phyloP scores from a whole-genome alignment of 1,139 yeast genomes.

The Dujonia santamariae region DNA sequence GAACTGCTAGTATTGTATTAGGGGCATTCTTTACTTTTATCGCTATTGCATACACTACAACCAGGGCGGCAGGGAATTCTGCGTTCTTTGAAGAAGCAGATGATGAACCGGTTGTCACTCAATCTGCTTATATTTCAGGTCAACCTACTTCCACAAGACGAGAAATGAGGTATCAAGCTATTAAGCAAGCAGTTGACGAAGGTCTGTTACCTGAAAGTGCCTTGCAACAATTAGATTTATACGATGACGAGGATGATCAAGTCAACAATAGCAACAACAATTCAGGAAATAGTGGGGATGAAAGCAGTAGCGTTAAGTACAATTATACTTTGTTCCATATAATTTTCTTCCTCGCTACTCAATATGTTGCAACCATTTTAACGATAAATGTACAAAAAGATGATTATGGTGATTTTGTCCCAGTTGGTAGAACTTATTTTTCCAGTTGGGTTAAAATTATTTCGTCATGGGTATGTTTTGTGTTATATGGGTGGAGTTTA shows the following conservation, averaged over 20 bases:
- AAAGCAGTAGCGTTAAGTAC: constrained; percentile 67
- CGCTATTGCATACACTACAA: constrained; percentile 96
- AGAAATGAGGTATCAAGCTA: constrained; percentile 83
- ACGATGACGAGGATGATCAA: constrained; percentile 43
- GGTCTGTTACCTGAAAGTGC: constrained; percentile 96
- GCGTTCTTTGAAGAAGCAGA: constrained; percentile 44
- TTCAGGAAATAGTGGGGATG: constrained; percentile 42
- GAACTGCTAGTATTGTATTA: constrained; percentile 81
- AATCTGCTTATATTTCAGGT: constrained; percentile 27
- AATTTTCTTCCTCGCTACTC: constrained; percentile 92
- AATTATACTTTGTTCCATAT: constrained; percentile 87
- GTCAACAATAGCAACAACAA: constrained; percentile 35
- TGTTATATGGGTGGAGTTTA: constrained; percentile 85
- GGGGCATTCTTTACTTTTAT: constrained; percentile 93
- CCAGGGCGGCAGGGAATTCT: constrained; percentile 86
- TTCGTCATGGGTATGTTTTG: constrained; percentile 89
- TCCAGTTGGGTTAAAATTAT: constrained; percentile 92
- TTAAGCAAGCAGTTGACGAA: constrained; percentile 89
- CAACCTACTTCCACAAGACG: constrained; percentile 54
- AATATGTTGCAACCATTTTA: constrained; percentile 90
- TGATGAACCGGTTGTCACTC: constrained; percentile 21
- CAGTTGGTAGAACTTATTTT: constrained; percentile 96
- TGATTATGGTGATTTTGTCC: constrained; percentile 84
- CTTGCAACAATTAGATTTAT: constrained; percentile 63
- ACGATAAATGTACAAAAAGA: constrained; percentile 90